Evolutionary conservation across 495 filamentous ascomycete genomes (phyloP), one percentile per base, ranked within the genome.

Genomic region (Podospora comata): DNA sequence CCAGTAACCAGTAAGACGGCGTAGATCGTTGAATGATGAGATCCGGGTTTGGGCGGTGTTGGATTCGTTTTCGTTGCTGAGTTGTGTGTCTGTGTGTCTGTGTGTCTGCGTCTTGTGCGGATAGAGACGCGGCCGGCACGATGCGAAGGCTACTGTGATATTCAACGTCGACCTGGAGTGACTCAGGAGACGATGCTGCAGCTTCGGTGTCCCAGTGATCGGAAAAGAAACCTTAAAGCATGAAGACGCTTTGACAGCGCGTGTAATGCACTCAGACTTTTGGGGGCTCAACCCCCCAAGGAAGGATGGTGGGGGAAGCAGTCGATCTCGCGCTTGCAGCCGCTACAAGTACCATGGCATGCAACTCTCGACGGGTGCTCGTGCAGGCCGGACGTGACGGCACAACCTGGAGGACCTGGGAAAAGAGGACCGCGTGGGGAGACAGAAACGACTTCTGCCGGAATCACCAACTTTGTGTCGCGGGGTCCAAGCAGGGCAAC

Each of bases 321-420:
- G 69, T 67, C 72, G 72, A 76, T 77, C 74, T 75, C 66, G 71
- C 71, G 70, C 71, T 62, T 74, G 75, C 68, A 76, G 72, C 76
- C 73, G 68, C 75, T 73, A 48, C 15, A 48, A 2, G 39, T 70
- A 62, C 66, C 32, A 59, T 65, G 67, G 65, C 57, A 63, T 28
- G 59, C n/a, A 15, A 15, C n/a, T 60, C 3, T 58, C n/a, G 66
- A 59, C 54, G 53, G 32, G 63, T 62, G 62, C 64, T 68, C 32
- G 27, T 64, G 66, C 66, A 62, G 26, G 15, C 23, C 34, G 13
- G 39, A n/a, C 32, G 64, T 65, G 48, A 69, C 44, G 44, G 23
- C 27, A 20, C n/a, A 58, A 26, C 27, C n/a, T 32, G 23, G 23
- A 32, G 4, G 30, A 32, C 30, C 30, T 32, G 30, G 30, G 3